Conservation (phyloP, 2,329 filamentous ascomycete species). For the Colletotrichum magnum region DNA sequence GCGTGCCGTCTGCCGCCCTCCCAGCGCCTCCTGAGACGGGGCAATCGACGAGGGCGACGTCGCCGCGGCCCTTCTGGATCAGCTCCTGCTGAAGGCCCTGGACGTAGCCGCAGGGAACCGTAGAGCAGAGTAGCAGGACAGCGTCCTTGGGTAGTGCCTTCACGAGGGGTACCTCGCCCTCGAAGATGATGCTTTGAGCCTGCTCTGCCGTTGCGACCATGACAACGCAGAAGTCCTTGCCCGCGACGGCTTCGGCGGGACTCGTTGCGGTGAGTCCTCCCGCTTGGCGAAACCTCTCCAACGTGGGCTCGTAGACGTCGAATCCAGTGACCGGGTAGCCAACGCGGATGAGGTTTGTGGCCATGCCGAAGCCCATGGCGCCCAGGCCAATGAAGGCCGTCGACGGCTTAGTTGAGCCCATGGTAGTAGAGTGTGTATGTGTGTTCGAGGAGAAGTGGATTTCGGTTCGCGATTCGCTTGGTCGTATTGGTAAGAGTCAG, state of each 20-base stretch:
- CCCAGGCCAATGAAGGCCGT: constrained; percentile 78
- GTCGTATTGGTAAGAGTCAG: too few relatives aligned
- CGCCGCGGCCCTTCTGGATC: constrained; percentile 66
- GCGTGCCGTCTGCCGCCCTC: constrained; percentile 70
- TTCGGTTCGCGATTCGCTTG: too few relatives aligned
- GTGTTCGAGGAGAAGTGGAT: neutral
- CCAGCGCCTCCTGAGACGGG: constrained; percentile 48
- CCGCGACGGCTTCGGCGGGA: too few relatives aligned
- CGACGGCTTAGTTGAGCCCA: constrained; percentile 4
- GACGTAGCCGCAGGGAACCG: constrained; percentile 77
- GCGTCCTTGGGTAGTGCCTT: too few relatives aligned
- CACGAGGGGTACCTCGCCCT: too few relatives aligned
- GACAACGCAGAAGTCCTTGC: too few relatives aligned
- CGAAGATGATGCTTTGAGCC: too few relatives aligned
- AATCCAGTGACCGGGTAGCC: too few relatives aligned
- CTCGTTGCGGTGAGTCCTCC: too few relatives aligned
- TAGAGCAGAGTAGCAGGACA: constrained; percentile 57
- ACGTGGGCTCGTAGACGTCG: too few relatives aligned
- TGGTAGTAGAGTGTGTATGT: neutral
- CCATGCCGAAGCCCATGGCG: constrained; percentile 88
- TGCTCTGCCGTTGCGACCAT: too few relatives aligned
- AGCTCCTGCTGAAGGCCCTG: constrained; percentile 72
- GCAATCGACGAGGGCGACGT: constrained; percentile 60
- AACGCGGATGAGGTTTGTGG: constrained; percentile 69
- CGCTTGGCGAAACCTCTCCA: too few relatives aligned